Evolutionary conservation across 306 rosid species (phyloP).

Genomic region (Lupinus albus): DNA sequence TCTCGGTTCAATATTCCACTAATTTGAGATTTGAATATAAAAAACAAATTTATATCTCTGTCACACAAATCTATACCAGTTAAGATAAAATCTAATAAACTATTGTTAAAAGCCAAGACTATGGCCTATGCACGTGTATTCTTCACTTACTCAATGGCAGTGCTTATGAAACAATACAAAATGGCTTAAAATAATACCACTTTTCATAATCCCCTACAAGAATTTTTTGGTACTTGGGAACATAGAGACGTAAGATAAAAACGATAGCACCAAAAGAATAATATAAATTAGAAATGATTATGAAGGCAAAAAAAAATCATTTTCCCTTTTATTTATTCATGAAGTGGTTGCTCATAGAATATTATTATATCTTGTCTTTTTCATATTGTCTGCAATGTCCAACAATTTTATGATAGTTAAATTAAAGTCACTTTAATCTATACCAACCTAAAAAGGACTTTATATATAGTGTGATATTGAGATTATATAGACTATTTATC

Average conservation of each 20-base stretch:
- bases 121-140: conserved; percentile 47
- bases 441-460: background rate
- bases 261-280: conserved; percentile 33
- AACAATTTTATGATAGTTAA: conserved; percentile 8
- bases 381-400: conserved; percentile 41
- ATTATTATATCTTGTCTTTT: conserved; percentile 29
- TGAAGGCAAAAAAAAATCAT: conserved; percentile 22
- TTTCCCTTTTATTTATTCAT: conserved; percentile 1
- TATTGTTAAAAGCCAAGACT: conserved; percentile 7
- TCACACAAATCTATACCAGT: conserved; percentile 11
- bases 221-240: conserved; percentile 54
- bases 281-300: conserved; percentile 3
- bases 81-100: conserved; percentile 24
- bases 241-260: conserved; percentile 37
- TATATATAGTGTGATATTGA: background rate
- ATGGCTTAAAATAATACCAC: conserved; percentile 37
- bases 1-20: background rate
- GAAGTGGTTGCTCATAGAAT: background rate
- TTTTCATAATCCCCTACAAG: conserved; percentile 45
- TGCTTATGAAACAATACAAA: conserved; percentile 29
- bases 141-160: conserved; percentile 36
- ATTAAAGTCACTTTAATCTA: background rate
- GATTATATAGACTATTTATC: background rate
- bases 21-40: background rate
- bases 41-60: conserved; percentile 17